phyloP scores from a whole-genome alignment of 208 protist species.

The Trypanosoma mega region DNA sequence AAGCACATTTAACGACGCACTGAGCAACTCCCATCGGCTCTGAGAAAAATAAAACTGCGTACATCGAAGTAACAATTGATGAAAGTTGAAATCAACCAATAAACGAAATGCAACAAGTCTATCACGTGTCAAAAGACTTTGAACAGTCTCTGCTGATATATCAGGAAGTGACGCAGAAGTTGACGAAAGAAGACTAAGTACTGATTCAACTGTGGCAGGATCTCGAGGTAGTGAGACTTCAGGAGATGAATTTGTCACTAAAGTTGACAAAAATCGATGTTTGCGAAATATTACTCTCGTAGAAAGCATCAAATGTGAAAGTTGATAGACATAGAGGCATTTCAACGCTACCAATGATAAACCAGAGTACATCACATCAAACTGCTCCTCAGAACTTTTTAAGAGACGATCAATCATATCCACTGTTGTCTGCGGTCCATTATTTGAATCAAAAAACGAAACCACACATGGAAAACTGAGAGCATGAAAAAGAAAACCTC shows the following conservation, averaged over 20 bases:
- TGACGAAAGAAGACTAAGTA: slow-evolving; percentile 62
- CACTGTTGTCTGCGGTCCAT: slow-evolving; percentile 52
- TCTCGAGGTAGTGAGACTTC: slow-evolving; percentile 67
- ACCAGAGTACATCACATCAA: slow-evolving; percentile 61
- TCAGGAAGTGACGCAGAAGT: slow-evolving; percentile 50
- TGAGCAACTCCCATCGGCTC: slow-evolving; percentile 76
- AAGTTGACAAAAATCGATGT: slow-evolving; percentile 63
- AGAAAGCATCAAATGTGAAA: slow-evolving; percentile 79
- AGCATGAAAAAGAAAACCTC: slow-evolving; percentile 72
- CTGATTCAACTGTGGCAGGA: slow-evolving; percentile 62
- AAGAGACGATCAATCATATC: slow-evolving; percentile 48
- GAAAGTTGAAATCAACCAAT: slow-evolving; percentile 67
- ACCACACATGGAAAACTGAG: slow-evolving; percentile 82
- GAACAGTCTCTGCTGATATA: slow-evolving; percentile 73
- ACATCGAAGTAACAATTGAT: slow-evolving; percentile 64
- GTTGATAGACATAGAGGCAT: slow-evolving; percentile 77
- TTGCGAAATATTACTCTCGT: slow-evolving; percentile 82
- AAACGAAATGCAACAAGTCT: slow-evolving; percentile 49
- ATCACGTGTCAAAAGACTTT: slow-evolving; percentile 68
- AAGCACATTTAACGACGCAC: slow-evolving; percentile 61
- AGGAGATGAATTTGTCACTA: slow-evolving; percentile 70
- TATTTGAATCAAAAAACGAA: slow-evolving; percentile 57
- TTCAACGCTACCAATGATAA: slow-evolving; percentile 60
- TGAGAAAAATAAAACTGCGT: slow-evolving; percentile 81
- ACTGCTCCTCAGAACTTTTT: slow-evolving; percentile 65